Evolutionary conservation across 176 grass and related monocot genomes (phyloP), one percentile per base, ranked within the genome.

Genomic region (Carex myosuroides): DNA sequence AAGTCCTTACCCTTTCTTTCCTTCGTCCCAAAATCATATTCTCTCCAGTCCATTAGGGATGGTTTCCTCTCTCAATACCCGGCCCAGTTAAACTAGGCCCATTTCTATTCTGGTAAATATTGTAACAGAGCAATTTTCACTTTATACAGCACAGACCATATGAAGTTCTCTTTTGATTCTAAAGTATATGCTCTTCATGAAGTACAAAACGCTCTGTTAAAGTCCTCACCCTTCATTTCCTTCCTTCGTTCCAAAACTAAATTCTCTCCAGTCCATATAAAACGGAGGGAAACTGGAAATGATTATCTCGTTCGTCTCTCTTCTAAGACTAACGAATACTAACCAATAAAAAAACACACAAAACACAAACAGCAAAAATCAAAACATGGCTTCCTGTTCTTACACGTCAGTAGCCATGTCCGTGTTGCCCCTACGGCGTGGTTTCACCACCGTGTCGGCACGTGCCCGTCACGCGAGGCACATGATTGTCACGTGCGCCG

Each of bases 401-500:
- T 67, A 66, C 80, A 83, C 80, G 62, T 83, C 80, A 65, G 7
- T 21, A 13, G 80, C 85, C 89, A 88, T 80, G 81, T 85, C 56
- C 60, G 87, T 24, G 24, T 86, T 13, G 63, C 59, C 66, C 83
- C 66, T 85, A 84, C 89, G 54, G 8, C 79, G 73, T 8, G 13
- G 64, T 46, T 83, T 67, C 42, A 12, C 56, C 84, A 14, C 70
- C 29, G 22, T 18, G 18, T 24, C 30, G 6, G 12, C 22, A 48
- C 13, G 29, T 52, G 52, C 69, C 80, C 46, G 20, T 55, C 81
- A 32, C 59, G 81, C 71, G 55, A 82, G 77, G 18, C 76, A 69
- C 39, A 3, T 62, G 57, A n/a, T 86, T 50, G 76, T 81, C 41
- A 80, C 90, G 64, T 79, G 88, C 33, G 91, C 89, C 11, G 89